phyloP scores from a whole-genome alignment of 2,329 filamentous ascomycete genomes.

The Trichophyton mentagrophytes region DNA sequence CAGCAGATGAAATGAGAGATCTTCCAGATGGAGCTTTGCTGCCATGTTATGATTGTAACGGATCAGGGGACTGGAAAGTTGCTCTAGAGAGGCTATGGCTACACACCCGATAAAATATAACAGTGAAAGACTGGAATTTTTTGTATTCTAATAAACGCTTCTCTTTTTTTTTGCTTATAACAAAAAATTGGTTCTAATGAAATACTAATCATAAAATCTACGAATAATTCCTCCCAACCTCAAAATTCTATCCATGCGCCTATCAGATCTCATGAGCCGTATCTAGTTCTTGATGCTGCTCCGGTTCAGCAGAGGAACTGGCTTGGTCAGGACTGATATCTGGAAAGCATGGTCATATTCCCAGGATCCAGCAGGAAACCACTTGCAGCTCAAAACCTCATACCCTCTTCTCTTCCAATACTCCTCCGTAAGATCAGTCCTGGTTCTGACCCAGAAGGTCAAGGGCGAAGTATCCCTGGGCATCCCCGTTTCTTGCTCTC shows the following conservation, averaged over 20 bases:
- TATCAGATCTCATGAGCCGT: neutral
- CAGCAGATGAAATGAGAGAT: neutral
- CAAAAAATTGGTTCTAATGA: neutral
- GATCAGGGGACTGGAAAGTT: neutral
- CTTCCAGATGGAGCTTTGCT: neutral
- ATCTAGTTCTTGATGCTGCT: neutral
- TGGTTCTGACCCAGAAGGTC: constrained; percentile 10
- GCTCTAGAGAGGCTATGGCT: neutral
- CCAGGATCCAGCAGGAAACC: constrained; percentile 8
- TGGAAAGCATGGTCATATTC: constrained; percentile 4
- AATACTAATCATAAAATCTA: neutral
- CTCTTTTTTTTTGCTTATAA: neutral
- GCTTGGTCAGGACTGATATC: constrained; percentile 8
- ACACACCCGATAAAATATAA: neutral
- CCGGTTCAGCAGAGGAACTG: neutral
- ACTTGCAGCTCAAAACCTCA: constrained; percentile 2
- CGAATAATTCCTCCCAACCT: neutral
- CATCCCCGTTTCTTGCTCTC: neutral
- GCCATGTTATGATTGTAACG: neutral
- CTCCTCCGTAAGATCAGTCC: neutral
- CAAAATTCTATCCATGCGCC: neutral
- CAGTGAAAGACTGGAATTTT: neutral
- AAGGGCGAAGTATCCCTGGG: neutral
- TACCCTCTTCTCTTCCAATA: constrained; percentile 12
- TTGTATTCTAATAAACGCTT: constrained; percentile 3